These are phyloP conservation scores for Apiotrichum montevideense DNA, from an alignment of 1,284 basidiomycete species.

Conservation along the genomic window DNA sequence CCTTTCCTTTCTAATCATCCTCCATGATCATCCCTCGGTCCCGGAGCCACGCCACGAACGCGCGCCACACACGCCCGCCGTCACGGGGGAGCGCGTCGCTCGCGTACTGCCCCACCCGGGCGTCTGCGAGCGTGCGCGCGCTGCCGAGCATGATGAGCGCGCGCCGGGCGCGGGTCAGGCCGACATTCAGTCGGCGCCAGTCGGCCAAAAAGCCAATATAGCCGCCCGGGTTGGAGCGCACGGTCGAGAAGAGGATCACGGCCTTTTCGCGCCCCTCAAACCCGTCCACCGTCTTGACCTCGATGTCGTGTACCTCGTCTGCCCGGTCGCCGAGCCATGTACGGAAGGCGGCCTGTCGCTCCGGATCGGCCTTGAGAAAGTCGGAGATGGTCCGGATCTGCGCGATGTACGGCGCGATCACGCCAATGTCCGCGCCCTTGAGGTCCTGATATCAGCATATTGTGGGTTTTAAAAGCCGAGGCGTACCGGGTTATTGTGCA, in stretches of 20 bases:
- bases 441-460: conserved; percentile 51
- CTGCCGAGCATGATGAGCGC: conserved; percentile 77
- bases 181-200: conserved; percentile 76
- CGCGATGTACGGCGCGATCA: conserved; percentile 79
- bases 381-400: conserved; percentile 66
- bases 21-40: conserved; percentile 27
- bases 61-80: conserved; percentile 36
- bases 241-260: conserved; percentile 83
- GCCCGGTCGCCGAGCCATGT: conserved; percentile 59
- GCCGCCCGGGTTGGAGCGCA: conserved; percentile 67
- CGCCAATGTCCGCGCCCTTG: conserved; percentile 66
- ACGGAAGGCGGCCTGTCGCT: conserved; percentile 51
- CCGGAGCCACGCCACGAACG: conserved; percentile 30
- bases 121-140: conserved; percentile 58
- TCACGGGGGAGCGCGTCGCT: conserved; percentile 27
- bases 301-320: conserved; percentile 60
- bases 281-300: conserved; percentile 84
- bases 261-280: conserved; percentile 92
- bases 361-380: conserved; percentile 50
- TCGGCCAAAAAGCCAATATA: conserved; percentile 88
- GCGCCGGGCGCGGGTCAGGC: conserved; percentile 74
- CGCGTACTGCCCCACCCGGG: conserved; percentile 18
- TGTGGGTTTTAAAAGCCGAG: neutral
- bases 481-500: conserved; percentile 64
- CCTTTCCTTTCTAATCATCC: neutral